phyloP scores from a whole-genome alignment of 2,329 filamentous ascomycete species.

The Colletotrichum kahawae region DNA sequence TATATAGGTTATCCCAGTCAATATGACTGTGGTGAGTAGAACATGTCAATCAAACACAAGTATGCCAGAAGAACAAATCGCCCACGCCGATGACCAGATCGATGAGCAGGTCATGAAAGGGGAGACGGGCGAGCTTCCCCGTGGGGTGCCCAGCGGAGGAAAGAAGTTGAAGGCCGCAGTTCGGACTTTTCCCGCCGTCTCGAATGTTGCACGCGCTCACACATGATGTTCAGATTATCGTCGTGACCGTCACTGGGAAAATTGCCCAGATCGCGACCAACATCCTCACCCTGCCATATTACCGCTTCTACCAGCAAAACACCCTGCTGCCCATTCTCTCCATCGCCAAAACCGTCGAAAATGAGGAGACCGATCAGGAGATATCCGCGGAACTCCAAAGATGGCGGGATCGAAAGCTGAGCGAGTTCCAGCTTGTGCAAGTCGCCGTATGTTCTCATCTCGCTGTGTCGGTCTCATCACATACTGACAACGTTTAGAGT shows the following conservation, averaged over 20 bases:
- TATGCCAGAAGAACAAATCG: constrained; percentile 1
- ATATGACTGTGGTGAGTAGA: neutral
- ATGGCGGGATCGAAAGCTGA: constrained; percentile 27
- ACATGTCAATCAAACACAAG: neutral
- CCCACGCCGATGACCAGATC: neutral
- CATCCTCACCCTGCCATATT: constrained; percentile 30
- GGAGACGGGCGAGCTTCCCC: neutral
- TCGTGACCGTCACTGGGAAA: constrained; percentile 5
- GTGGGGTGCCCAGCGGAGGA: constrained; percentile 8
- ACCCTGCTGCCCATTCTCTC: constrained; percentile 27
- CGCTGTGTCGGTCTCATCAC: neutral
- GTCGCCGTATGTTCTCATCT: constrained; percentile 23
- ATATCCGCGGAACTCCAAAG: constrained; percentile 22
- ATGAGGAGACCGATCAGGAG: constrained; percentile 10
- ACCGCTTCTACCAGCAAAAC: constrained; percentile 30
- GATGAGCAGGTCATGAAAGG: neutral
- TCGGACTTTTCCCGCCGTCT: neutral
- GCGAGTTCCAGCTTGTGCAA: constrained; percentile 28
- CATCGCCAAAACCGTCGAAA: constrained; percentile 21
- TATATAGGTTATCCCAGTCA: neutral
- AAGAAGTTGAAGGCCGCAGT: constrained; percentile 7
- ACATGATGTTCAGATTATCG: constrained; percentile 1
- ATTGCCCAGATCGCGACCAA: constrained; percentile 9
- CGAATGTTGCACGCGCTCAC: neutral
- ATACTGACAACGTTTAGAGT: constrained; percentile 11